These are phyloP conservation scores for Truncatella angustata DNA, from an alignment of 2,329 filamentous ascomycete species.

Conservation along the genomic window DNA sequence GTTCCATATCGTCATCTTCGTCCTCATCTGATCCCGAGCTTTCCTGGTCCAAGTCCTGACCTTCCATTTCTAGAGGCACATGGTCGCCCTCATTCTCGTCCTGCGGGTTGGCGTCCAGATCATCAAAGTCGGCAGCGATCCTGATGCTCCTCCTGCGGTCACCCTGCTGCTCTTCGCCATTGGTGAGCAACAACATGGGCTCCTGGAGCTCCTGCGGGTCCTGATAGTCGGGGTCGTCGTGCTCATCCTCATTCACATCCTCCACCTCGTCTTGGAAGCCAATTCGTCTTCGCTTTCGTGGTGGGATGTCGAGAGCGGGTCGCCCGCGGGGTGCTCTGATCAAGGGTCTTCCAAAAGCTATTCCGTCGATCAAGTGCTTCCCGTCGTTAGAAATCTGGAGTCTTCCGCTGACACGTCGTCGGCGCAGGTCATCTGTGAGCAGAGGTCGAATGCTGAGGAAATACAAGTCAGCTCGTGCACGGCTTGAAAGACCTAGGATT, in stretches of 20 bases:
- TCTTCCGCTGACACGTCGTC: slow-evolving; percentile 71
- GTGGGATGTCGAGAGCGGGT: slow-evolving; percentile 68
- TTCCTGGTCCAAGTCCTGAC: not conserved
- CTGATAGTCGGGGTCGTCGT: slow-evolving; percentile 31
- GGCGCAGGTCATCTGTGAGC: slow-evolving; percentile 69
- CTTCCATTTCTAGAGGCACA: not conserved
- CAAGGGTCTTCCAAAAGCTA: slow-evolving; percentile 76
- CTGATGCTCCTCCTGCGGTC: slow-evolving; percentile 22
- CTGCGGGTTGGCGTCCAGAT: slow-evolving; percentile 22
- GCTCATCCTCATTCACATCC: slow-evolving; percentile 25
- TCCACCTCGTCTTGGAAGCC: slow-evolving; percentile 34
- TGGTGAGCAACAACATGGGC: slow-evolving; percentile 31
- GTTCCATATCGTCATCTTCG: slow-evolving; percentile 13
- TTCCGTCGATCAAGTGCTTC: slow-evolving; percentile 78
- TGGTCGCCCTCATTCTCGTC: slow-evolving; percentile 9
- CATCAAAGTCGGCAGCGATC: slow-evolving; percentile 27
- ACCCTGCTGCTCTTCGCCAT: slow-evolving; percentile 20
- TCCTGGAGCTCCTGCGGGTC: slow-evolving; percentile 31
- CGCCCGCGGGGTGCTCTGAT: slow-evolving; percentile 58
- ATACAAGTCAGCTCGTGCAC: too few relatives aligned
- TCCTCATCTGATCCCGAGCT: slow-evolving; percentile 5
- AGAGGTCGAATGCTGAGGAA: slow-evolving; percentile 76
- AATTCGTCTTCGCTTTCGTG: slow-evolving; percentile 66
- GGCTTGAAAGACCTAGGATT: too few relatives aligned
- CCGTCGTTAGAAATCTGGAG: slow-evolving; percentile 79